phyloP scores from a whole-genome alignment of 2,329 filamentous ascomycete genomes.

The Penicillium sp. region DNA sequence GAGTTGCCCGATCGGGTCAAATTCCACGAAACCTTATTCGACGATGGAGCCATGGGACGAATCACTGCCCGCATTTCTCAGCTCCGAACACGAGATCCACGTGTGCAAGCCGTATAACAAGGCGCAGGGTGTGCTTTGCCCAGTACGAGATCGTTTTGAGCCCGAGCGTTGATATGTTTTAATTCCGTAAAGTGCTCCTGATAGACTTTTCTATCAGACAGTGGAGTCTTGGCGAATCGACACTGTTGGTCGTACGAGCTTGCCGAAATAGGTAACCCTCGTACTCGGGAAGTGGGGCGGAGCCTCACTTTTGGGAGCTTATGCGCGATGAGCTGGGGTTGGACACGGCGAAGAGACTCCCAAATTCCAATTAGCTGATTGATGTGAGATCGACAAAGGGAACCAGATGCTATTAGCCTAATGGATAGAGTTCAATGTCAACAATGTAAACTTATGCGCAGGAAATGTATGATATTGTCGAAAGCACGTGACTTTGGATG shows the following conservation, averaged over 20 bases:
- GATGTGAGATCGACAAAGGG: neutral
- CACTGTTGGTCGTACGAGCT: neutral
- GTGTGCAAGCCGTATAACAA: neutral
- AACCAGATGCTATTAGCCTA: neutral
- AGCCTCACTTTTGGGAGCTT: neutral
- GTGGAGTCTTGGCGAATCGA: neutral
- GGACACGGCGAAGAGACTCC: neutral
- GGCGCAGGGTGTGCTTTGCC: neutral
- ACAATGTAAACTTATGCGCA: neutral
- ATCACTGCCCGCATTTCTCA: neutral
- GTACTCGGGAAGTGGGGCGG: neutral
- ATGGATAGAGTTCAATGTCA: neutral
- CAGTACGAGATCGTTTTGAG: neutral
- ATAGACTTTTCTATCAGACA: neutral
- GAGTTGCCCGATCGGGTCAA: conserved; percentile 16
- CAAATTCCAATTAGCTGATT: neutral
- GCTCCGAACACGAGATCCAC: conserved; percentile 11
- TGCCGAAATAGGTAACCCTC: conserved; percentile 2
- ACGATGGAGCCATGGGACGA: neutral
- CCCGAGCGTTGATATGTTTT: neutral
- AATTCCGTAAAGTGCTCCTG: neutral
- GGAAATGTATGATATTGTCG: neutral
- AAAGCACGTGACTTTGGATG: neutral
- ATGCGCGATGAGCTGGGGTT: neutral
- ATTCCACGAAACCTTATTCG: neutral